Evolutionary conservation across 768 basidiomycete genomes (phyloP), one percentile per base, ranked within the genome.

Genomic region (Suillus fuscotomentosus): DNA sequence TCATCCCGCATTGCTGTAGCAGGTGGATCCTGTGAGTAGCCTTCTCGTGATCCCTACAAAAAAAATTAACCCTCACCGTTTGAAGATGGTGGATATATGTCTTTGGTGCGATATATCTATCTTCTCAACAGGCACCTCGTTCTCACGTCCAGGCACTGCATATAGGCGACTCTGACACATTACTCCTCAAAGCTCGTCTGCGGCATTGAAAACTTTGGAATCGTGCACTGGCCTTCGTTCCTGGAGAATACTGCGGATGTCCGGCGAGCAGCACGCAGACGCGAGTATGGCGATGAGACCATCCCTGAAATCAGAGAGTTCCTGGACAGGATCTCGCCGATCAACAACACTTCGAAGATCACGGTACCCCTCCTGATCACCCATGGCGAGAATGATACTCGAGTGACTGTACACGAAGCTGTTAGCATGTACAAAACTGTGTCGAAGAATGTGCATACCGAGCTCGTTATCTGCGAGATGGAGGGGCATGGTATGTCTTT

Each of bases 241-340:
- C 77, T 81, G n/a, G 70, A 79, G 65, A 79, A 80, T 53, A 81
- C 80, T 3, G 80, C 80, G 20, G 65, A 76, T 0, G 68, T 72
- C 31, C 74, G 79, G 22, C 79, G 73, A 34, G 76, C 74, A 20
- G 68, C 71, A 60, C 69, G 79, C 42, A 74, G 80, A 39, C 73
- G 69, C 42, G 78, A 81, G 63, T 81, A 81, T 63, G 80, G 80
- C 5, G 80, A 82, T 63, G 80, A 81, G 60, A 70, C 77, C 9
- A 68, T 77, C 43, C 75, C 79, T 4, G 71, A 61, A 51, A 74
- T 81, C 45, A 73, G 77, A 51, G 76, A 68, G 38, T 80, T 81
- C 51, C 68, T 81, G 27, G 74, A 77, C 61, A 71, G 72, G 42
- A 77, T 81, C 41, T 80, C 81, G 1, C 81, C 81, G 8, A 63